phyloP scores from a whole-genome alignment of 805 yeast species.

The Debaryomyces tyrocola region DNA sequence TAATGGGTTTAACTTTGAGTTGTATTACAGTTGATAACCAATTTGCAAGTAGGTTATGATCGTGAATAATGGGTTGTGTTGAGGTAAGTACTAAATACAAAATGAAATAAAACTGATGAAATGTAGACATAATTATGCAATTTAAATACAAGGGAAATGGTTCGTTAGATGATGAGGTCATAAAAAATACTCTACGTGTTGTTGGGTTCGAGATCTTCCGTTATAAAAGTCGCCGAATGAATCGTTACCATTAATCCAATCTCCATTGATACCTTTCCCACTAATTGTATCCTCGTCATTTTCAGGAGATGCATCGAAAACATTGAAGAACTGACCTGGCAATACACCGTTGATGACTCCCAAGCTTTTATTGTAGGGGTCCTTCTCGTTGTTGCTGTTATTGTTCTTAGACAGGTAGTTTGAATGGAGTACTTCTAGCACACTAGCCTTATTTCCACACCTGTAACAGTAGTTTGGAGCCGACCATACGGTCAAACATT shows the following conservation, averaged over 20 bases:
- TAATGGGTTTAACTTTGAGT: constrained; percentile 82
- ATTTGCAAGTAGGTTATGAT: too few species aligned
- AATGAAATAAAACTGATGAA: not conserved
- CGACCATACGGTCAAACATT: constrained; percentile 95
- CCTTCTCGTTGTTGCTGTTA: constrained; percentile 4
- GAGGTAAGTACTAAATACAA: not conserved
- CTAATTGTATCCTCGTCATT: constrained; percentile 60
- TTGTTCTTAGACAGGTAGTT: constrained; percentile 36
- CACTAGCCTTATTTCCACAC: constrained; percentile 97
- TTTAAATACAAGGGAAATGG: not conserved
- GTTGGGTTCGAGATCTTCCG: constrained; percentile 22
- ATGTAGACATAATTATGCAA: not conserved
- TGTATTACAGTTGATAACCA: constrained; percentile 58
- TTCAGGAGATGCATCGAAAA: constrained; percentile 96
- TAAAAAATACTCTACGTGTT: constrained; percentile 54
- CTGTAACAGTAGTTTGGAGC: constrained; percentile 98
- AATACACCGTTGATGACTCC: constrained; percentile 23
- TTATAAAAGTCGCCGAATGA: constrained; percentile 27
- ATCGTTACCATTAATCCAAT: constrained; percentile 18
- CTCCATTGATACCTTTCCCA: constrained; percentile 42
- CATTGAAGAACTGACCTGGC: constrained; percentile 75
- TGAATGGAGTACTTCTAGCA: constrained; percentile 70
- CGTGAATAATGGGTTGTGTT: too few species aligned
- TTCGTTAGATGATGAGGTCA: constrained; percentile 15
- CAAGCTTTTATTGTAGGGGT: not conserved